phyloP scores from a whole-genome alignment of 2,329 filamentous ascomycete genomes.

The Arthrobotrys sphaeroides region DNA sequence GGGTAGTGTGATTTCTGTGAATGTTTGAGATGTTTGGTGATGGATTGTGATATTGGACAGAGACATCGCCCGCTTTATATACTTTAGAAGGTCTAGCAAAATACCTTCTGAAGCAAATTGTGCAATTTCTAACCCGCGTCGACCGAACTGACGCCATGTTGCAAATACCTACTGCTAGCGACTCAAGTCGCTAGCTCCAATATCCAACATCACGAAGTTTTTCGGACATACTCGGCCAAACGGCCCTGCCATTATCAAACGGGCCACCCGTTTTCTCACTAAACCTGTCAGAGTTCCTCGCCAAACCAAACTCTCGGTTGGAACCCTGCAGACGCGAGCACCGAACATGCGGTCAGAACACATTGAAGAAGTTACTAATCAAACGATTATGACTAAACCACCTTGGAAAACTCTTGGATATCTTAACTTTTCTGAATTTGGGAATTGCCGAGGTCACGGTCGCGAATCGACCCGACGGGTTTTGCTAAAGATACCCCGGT shows the following conservation, averaged over 20 bases:
- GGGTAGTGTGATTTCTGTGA: too few species aligned
- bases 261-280: constrained; percentile 1
- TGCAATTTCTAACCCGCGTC: not conserved
- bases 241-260: constrained; percentile 14
- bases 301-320: not conserved
- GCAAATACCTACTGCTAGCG: not conserved
- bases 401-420: constrained; percentile 3
- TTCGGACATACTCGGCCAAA: constrained; percentile 4
- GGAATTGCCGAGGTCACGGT: constrained; percentile 27
- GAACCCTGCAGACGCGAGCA: not conserved
- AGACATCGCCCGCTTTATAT: constrained; percentile 4
- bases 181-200: too few species aligned
- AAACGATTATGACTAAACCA: not conserved
- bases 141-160: not conserved
- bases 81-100: not conserved
- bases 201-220: not conserved
- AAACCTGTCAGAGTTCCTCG: not conserved
- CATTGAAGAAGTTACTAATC: constrained; percentile 22
- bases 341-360: not conserved
- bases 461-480: constrained; percentile 4
- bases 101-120: not conserved
- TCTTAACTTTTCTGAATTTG: not conserved
- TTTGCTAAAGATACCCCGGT: not conserved
- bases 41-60: not conserved
- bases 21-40: too few species aligned